Evolutionary conservation across 352 stramenopile species (phyloP).

Genomic region (Globisporangium nagaii): DNA sequence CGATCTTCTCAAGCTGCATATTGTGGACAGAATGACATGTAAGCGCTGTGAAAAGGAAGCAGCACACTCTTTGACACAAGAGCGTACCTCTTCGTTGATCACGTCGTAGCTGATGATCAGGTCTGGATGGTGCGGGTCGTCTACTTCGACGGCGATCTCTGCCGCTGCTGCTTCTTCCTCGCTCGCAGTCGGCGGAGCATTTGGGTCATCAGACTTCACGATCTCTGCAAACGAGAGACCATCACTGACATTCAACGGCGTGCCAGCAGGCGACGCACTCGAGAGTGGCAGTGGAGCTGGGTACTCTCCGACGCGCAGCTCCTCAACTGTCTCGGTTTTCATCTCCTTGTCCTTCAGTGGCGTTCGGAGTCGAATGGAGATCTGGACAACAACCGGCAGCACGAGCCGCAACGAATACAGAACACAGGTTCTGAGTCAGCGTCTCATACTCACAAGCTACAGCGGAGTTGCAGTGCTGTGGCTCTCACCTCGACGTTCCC

Average conservation of each 20-base stretch:
- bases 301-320: conserved; percentile 56
- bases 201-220: background rate
- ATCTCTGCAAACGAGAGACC: background rate
- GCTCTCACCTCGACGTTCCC: conserved; percentile 52
- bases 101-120: conserved; percentile 83
- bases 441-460: background rate
- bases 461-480: background rate
- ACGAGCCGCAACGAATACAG: too few species aligned
- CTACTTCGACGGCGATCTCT: conserved; percentile 8
- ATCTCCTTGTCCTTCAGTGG: conserved; percentile 66
- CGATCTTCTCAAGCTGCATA: conserved; percentile 59
- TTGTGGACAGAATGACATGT: background rate
- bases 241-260: background rate
- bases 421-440: background rate
- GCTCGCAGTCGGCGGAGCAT: background rate
- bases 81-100: conserved; percentile 73
- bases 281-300: conserved; percentile 18
- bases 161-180: background rate
- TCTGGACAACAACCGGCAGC: conserved; percentile 29
- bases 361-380: conserved; percentile 46
- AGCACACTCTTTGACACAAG: background rate
- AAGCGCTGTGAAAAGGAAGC: background rate
- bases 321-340: conserved; percentile 29
- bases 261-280: background rate
- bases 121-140: conserved; percentile 62